Evolutionary conservation across 2,329 filamentous ascomycete genomes (phyloP), one percentile per base, ranked within the genome.

Genomic region (Ceratocystis eucalypticola): DNA sequence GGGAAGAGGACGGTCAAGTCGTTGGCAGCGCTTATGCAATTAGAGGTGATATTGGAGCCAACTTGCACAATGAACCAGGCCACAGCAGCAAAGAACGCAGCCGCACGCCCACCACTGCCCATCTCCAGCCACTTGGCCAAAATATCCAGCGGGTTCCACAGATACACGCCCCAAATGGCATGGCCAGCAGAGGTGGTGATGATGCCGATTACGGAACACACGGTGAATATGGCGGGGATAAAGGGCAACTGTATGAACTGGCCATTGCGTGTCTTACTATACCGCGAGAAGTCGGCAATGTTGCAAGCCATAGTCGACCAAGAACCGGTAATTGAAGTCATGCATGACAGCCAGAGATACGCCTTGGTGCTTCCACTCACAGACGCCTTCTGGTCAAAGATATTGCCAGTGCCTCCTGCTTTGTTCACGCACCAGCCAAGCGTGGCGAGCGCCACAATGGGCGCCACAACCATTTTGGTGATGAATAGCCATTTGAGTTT

Each of bases 241-340:
- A 80, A 73, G 3, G 79, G 77, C 0, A 80, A 73, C 62, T 79
- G 78, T 69, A 79, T 76, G 69, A 77, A 77, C 68, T 79, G 78
- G 62, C 78, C 77, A 46, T 74, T 74, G 48, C 76, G 73, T 61
- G 77, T 76, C 70, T 77, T 78, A 59, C 70, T 71, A 67, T 72
- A 74, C 10, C 73, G 71, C 3, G 72, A 72, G 67, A 76, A 74
- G 65, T 76, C 75, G 25, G 79, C 75, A 72, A 81, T 80, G 70
- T 82, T 82, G 66, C 81, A 77, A 1, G 79, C 78, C 67, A 80
- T 74, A 28, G 77, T 78, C 12, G 74, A 76, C 72, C 80, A 81
- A 8, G 79, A 75, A 20, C 80, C 79, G 25, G 79, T 80, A 41
- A 81, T 78, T 15, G 75, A 77, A 50, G 78, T 79, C 65, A 80